These are phyloP conservation scores for Tetrapyrgos nigripes DNA, from an alignment of 1,284 basidiomycete species.

Conservation along the genomic window DNA sequence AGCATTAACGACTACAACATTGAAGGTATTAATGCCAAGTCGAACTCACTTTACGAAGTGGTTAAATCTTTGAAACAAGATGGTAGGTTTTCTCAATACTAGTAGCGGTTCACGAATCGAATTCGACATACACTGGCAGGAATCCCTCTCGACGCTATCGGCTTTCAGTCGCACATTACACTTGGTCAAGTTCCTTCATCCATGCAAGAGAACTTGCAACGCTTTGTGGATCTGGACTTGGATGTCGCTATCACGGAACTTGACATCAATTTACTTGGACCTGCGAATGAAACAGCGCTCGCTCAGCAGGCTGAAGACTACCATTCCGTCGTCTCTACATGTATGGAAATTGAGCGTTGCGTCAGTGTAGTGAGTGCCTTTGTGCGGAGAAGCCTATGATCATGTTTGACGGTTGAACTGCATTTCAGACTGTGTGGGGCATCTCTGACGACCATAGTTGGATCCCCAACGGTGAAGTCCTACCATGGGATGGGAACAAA, in stretches of 20 bases:
- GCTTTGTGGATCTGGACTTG: constrained; percentile 10
- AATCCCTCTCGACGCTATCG: constrained; percentile 10
- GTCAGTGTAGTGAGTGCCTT: constrained; percentile 10
- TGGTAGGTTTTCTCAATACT: background rate
- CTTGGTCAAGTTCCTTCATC: constrained; percentile 8
- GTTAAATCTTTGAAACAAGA: constrained; percentile 7
- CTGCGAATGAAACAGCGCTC: constrained; percentile 2
- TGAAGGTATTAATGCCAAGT: constrained; percentile 12
- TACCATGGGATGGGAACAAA: constrained; percentile 6
- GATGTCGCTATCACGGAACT: constrained; percentile 15
- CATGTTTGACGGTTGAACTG: background rate
- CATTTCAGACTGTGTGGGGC: constrained; percentile 6
- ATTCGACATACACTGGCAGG: background rate
- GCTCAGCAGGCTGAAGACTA: constrained; percentile 12
- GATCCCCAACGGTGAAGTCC: background rate
- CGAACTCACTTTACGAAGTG: constrained; percentile 5
- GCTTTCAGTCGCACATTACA: constrained; percentile 8
- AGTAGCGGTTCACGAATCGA: background rate
- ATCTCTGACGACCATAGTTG: constrained; percentile 12
- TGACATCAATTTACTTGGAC: constrained; percentile 8
- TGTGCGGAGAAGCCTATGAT: background rate
- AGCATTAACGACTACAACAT: constrained; percentile 13
- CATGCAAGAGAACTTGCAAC: constrained; percentile 9
- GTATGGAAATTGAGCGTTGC: constrained; percentile 5
- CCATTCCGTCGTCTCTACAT: constrained; percentile 6